phyloP scores from a whole-genome alignment of 1,284 basidiomycete species.

The Sanghuangporus sanghuang region DNA sequence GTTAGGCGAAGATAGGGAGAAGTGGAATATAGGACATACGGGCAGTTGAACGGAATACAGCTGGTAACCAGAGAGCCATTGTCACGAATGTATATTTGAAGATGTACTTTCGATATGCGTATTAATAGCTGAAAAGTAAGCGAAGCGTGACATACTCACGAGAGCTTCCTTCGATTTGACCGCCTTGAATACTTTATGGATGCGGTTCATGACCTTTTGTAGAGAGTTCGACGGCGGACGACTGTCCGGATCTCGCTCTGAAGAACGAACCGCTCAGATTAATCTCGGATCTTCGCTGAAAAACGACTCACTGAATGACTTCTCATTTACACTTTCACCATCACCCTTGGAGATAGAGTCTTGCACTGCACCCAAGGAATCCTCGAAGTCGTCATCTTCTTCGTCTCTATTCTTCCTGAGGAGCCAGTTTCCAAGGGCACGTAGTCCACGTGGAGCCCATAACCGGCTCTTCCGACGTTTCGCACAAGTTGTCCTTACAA shows the following conservation, averaged over 20 bases:
- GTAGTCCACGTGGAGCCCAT: constrained; percentile 46
- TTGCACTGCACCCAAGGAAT: constrained; percentile 15
- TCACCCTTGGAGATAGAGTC: neutral
- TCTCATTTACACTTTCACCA: constrained; percentile 12
- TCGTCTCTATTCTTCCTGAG: constrained; percentile 25
- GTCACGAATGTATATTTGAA: constrained; percentile 51
- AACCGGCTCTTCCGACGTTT: constrained; percentile 37
- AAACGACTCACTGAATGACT: constrained; percentile 31
- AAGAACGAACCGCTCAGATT: neutral
- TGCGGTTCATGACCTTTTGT: constrained; percentile 32
- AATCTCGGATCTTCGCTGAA: neutral
- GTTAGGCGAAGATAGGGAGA: neutral
- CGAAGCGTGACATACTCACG: constrained; percentile 25
- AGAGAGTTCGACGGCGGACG: constrained; percentile 37
- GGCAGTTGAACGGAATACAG: constrained; percentile 39
- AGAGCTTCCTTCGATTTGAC: constrained; percentile 39
- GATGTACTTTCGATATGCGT: constrained; percentile 36
- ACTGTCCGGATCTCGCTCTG: constrained; percentile 40
- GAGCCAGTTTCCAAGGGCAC: constrained; percentile 32
- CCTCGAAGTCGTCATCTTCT: constrained; percentile 18
- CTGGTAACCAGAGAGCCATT: constrained; percentile 51
- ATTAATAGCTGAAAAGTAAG: neutral
- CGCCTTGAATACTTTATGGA: constrained; percentile 37
- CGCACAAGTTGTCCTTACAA: constrained; percentile 34
- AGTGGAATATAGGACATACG: constrained; percentile 29